phyloP scores from a whole-genome alignment of 2,329 filamentous ascomycete genomes.

The Metarhizium anisopliae region DNA sequence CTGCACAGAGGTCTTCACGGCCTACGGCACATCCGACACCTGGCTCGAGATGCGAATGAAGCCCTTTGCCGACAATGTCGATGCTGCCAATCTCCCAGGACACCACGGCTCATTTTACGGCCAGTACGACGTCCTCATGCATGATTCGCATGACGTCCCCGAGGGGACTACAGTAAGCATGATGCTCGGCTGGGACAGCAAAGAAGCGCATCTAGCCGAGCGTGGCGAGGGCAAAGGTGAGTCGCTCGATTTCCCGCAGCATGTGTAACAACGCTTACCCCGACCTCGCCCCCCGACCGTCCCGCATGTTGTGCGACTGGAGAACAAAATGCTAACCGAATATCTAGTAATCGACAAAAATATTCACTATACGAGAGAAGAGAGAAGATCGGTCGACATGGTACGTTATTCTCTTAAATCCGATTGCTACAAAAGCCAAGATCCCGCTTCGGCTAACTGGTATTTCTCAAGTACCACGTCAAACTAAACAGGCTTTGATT shows the following conservation, averaged over 20 bases:
- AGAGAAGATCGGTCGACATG: constrained; percentile 21
- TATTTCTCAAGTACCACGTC: constrained; percentile 6
- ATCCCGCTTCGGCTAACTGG: neutral
- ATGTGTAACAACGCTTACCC: too few species aligned
- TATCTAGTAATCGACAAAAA: constrained; percentile 25
- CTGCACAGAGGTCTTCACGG: constrained; percentile 29
- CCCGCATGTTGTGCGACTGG: neutral
- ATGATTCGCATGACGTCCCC: constrained; percentile 18
- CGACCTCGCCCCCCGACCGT: too few species aligned
- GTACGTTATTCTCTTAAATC: constrained; percentile 13
- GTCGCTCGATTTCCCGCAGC: constrained; percentile 2
- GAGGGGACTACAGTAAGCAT: constrained; percentile 22
- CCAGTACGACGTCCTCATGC: constrained; percentile 21
- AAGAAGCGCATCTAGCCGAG: constrained; percentile 26
- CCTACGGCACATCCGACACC: constrained; percentile 21
- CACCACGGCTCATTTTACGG: constrained; percentile 23
- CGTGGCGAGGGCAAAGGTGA: constrained; percentile 21
- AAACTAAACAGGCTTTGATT: constrained; percentile 5
- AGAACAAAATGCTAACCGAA: neutral
- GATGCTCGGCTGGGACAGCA: constrained; percentile 31
- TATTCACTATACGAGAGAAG: constrained; percentile 20
- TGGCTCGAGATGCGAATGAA: constrained; percentile 23
- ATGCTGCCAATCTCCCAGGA: constrained; percentile 17
- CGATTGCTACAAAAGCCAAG: neutral
- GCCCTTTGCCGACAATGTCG: constrained; percentile 17